Conservation (phyloP, 2,329 filamentous ascomycete species). For the Sporothrix curviconia region DNA sequence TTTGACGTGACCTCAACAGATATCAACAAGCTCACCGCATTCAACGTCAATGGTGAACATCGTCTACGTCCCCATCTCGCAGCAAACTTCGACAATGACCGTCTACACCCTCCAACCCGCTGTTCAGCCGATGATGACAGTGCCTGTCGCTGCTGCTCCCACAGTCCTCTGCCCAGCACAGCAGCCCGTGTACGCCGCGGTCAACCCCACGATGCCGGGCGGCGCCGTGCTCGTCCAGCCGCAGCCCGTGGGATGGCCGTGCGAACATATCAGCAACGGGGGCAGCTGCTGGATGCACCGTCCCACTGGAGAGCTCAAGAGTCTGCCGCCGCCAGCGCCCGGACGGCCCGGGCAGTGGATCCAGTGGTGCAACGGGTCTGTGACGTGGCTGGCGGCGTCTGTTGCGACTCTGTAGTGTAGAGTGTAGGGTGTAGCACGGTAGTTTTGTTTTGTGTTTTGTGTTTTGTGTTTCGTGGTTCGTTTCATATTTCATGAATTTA, state of each 20-base stretch:
- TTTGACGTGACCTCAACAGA: too few species aligned
- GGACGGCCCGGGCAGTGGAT: constrained; percentile 16
- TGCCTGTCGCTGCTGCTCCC: neutral
- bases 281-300: constrained; percentile 17
- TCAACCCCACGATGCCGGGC: neutral
- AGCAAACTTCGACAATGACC: too few species aligned
- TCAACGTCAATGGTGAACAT: too few species aligned
- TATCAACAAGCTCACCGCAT: too few species aligned
- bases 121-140: too few species aligned
- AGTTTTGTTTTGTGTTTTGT: too few species aligned
- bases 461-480: neutral
- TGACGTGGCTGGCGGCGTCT: constrained; percentile 7
- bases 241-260: neutral
- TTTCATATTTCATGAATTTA: too few species aligned
- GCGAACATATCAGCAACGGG: neutral
- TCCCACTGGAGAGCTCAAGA: neutral
- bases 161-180: neutral
- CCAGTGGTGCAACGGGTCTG: constrained; percentile 6
- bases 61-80: too few species aligned
- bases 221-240: neutral
- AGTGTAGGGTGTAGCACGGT: too few species aligned
- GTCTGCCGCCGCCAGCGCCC: constrained; percentile 6
- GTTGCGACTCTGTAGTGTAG: neutral
- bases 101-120: neutral
- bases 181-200: neutral